Evolutionary conservation across 257 asterid genomes (phyloP).

Genomic region (Gentiana macrophylla): DNA sequence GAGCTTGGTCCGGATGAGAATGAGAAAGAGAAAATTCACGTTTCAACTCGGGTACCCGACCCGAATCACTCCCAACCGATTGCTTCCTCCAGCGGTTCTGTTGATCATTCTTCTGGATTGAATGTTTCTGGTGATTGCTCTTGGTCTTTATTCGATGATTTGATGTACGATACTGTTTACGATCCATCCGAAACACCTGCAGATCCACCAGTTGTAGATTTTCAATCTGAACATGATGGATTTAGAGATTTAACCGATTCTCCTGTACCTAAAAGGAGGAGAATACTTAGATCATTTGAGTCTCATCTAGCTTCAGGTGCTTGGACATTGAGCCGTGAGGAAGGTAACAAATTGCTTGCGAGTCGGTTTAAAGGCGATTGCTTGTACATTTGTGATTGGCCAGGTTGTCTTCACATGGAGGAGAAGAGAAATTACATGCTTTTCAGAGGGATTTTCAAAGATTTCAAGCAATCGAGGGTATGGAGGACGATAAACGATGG

Average conservation of each 20-base stretch:
- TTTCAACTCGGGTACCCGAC: not conserved
- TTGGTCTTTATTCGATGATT: conserved; percentile 88
- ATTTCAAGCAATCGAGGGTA: conserved; percentile 82
- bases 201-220: conserved; percentile 18
- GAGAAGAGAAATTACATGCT: conserved; percentile 90
- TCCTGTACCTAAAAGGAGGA: conserved; percentile 32
- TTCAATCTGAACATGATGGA: conserved; percentile 9
- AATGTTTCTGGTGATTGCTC: conserved; percentile 30
- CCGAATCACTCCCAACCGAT: conserved; percentile 10
- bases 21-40: conserved; percentile 6
- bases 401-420: conserved; percentile 74
- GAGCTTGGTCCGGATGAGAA: conserved; percentile 76
- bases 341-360: conserved; percentile 71
- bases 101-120: conserved; percentile 11
- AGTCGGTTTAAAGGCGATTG: conserved; percentile 78
- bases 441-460: conserved; percentile 74
- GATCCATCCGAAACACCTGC: conserved; percentile 36
- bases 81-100: conserved; percentile 22
- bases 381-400: conserved; percentile 83
- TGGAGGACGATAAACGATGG: conserved; percentile 95
- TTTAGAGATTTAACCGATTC: conserved; percentile 11
- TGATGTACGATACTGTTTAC: conserved; percentile 58
- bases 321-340: conserved; percentile 83
- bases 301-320: conserved; percentile 62
- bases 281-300: conserved; percentile 26